Percentiles rank a stretch among this genome's conserved stretches.
phyloP scores from a whole-genome alignment of 2,329 filamentous ascomycete species.

The Juglanconis sp. region DNA sequence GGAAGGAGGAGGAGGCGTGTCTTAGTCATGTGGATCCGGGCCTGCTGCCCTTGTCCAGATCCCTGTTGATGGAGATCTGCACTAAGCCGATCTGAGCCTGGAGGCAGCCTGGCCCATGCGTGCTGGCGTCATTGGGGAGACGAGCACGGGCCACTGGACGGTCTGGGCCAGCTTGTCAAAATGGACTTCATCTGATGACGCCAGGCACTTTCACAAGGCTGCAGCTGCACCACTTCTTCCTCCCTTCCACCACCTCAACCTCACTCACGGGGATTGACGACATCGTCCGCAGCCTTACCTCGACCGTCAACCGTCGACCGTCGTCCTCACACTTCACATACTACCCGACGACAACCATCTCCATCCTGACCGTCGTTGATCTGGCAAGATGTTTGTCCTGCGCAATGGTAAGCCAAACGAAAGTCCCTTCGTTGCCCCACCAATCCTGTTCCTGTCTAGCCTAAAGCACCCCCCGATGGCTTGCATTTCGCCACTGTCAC shows the following conservation, averaged over 20 bases:
- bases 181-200: background rate
- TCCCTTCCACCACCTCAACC: background rate
- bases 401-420: slow-evolving; percentile 35
- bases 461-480: background rate
- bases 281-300: background rate
- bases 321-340: background rate
- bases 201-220: background rate
- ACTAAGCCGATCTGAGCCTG: background rate
- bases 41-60: too few species aligned
- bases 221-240: background rate
- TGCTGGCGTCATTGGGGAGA: slow-evolving; percentile 11
- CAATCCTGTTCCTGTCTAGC: background rate
- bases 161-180: background rate
- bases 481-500: background rate
- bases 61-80: background rate
- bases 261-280: background rate
- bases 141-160: slow-evolving; percentile 7
- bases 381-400: slow-evolving; percentile 37
- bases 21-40: too few species aligned
- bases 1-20: too few species aligned
- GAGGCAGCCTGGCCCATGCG: slow-evolving; percentile 6
- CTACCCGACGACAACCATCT: background rate
- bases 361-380: slow-evolving; percentile 6
- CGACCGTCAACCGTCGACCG: background rate
- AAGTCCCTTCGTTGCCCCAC: slow-evolving; percentile 12